Base-by-base conservation (phyloP, 2,329 filamentous ascomycete genomes). In the Colletotrichum orbiculare region DNA sequence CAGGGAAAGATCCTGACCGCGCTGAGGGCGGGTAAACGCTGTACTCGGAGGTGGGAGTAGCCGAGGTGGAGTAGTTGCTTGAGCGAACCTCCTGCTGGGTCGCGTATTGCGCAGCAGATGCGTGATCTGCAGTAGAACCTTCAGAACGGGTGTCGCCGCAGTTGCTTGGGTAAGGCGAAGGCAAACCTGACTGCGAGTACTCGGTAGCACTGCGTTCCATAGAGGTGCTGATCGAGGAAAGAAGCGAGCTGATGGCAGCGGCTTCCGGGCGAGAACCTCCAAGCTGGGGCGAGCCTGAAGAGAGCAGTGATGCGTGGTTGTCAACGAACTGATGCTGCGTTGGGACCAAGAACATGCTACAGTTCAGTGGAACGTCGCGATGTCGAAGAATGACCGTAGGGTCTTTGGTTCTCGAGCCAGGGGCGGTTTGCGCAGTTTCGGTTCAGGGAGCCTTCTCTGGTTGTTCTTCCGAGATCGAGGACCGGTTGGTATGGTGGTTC, bases 41-140 rank as follows among this genome's bases (percentile, higher is more conserved):
- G 91, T 96, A 97, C 76, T 96, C 93, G 69, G 94, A 94, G 69
- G 92, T 94, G 65, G 94, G 93, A 69, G 94, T 97, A 72, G 91
- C 92, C 72, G 91, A 89, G 68, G 89, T 85, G 67, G 91, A 90
- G 79, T 93, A 92, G 78, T 86, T 90, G 71, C 75, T 78, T 65
- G 89, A 82, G 78, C 92, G 89, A 75, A 89, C 88, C 83, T 97
- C 94, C 83, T 91, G 90, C 77, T 92, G 91, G 75, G 89, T 88
- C 73, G 91, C 85, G 82, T 96, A 97, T 81, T 95, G 91, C 82
- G 91, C 92, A 91, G 92, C 91, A 92, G 94, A 92, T 82, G 91
- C 86, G 86, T 93, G 92, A 91, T 97, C 94, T 96, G 91, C 89
- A 82, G 86, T 82, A 79, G 90, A 87, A 79, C 86, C 89, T 91